phyloP scores from a whole-genome alignment of 371 early-diverging fungal genomes.

The Nosema muscidifuracis region DNA sequence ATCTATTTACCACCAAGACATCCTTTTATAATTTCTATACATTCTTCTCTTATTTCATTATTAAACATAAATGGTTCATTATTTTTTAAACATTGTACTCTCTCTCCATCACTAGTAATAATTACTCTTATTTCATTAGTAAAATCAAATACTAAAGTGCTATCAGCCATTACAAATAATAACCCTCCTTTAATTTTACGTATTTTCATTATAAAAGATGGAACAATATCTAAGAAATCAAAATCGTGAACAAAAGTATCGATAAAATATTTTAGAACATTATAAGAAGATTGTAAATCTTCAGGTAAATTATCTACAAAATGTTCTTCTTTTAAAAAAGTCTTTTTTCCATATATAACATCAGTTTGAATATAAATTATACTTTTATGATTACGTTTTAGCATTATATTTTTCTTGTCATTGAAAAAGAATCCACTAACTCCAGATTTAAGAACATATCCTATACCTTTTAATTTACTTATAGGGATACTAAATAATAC shows the following conservation, averaged over 20 bases:
- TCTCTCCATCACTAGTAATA: constrained; percentile 33
- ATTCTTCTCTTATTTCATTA: constrained; percentile 14
- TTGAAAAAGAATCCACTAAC: constrained; percentile 73
- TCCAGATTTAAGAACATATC: constrained; percentile 72
- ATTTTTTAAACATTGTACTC: constrained; percentile 38
- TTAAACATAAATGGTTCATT: constrained; percentile 27
- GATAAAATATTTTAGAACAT: constrained; percentile 45
- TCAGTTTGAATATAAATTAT: constrained; percentile 31
- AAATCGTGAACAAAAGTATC: constrained; percentile 38
- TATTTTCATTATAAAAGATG: constrained; percentile 49
- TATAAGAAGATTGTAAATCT: constrained; percentile 6
- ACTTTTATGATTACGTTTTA: constrained; percentile 17
- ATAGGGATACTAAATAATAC: constrained; percentile 67
- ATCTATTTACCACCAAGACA: constrained; percentile 25
- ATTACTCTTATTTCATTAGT: constrained; percentile 42
- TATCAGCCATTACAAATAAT: constrained; percentile 50
- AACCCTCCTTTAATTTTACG: constrained; percentile 50
- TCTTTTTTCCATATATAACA: constrained; percentile 42
- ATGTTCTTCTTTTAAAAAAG: constrained; percentile 55
- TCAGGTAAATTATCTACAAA: constrained; percentile 43
- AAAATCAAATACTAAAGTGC: constrained; percentile 56
- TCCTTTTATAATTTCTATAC: constrained; percentile 27
- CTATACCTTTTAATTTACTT: constrained; percentile 73
- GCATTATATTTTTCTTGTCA: constrained; percentile 68
- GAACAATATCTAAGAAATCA: constrained; percentile 14